These are phyloP conservation scores for Triticum urartu DNA, from an alignment of 176 grass and related monocot species.

Conservation along the genomic window DNA sequence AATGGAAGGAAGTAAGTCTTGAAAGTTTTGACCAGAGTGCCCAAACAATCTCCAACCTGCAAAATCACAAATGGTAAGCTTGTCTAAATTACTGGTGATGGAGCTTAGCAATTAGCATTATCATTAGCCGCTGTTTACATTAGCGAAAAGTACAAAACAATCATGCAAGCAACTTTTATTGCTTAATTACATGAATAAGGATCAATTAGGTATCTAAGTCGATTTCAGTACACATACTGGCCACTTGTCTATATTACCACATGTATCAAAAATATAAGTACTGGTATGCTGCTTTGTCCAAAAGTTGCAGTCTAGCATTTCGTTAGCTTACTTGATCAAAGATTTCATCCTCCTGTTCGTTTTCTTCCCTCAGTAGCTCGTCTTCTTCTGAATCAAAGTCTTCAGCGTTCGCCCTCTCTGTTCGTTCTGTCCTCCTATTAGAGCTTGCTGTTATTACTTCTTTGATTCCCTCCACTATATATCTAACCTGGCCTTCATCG, in stretches of 20 bases:
- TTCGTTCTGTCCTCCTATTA: slow-evolving; percentile 65
- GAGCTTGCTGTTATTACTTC: slow-evolving; percentile 59
- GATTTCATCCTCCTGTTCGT: slow-evolving; percentile 85
- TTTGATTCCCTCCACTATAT: slow-evolving; percentile 69
- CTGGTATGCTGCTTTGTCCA: not conserved
- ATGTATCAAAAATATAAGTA: slow-evolving; percentile 7
- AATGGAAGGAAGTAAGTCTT: slow-evolving; percentile 71
- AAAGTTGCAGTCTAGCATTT: slow-evolving; percentile 15
- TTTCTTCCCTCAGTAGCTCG: slow-evolving; percentile 79
- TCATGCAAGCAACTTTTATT: slow-evolving; percentile 1
- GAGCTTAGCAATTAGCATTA: slow-evolving; percentile 8
- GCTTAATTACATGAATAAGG: not conserved
- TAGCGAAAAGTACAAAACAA: slow-evolving; percentile 8
- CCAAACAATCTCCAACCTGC: slow-evolving; percentile 76
- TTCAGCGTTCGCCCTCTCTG: slow-evolving; percentile 55
- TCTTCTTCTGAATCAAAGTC: slow-evolving; percentile 87
- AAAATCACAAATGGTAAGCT: slow-evolving; percentile 12
- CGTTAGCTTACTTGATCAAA: slow-evolving; percentile 64
- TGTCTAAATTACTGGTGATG: slow-evolving; percentile 2
- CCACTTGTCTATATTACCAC: not conserved
- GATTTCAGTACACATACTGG: slow-evolving; percentile 1
- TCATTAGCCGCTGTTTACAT: not conserved
- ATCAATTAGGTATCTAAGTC: slow-evolving; percentile 15
- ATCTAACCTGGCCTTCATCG: slow-evolving; percentile 66
- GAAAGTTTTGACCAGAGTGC: slow-evolving; percentile 76